phyloP scores from a whole-genome alignment of 2,329 filamentous ascomycete species.

The Neospermospora avenae region DNA sequence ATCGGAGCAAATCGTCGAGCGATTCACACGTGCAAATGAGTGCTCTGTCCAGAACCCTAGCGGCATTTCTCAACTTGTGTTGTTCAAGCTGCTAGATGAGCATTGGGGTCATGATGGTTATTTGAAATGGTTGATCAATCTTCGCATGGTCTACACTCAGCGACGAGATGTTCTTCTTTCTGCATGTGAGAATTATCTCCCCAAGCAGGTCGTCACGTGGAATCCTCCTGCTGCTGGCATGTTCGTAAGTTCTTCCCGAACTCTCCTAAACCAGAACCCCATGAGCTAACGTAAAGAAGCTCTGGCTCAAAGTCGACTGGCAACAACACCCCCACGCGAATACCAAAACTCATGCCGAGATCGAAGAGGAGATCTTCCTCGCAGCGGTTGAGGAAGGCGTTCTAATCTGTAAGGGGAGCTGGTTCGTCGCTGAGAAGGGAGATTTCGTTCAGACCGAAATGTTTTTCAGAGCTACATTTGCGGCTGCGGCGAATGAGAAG shows the following conservation, averaged over 20 bases:
- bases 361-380: slow-evolving; percentile 87
- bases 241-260: slow-evolving; percentile 72
- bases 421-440: slow-evolving; percentile 77
- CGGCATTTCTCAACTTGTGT: slow-evolving; percentile 77
- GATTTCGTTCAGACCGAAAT: slow-evolving; percentile 47
- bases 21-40: slow-evolving; percentile 74
- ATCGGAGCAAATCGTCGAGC: slow-evolving; percentile 77
- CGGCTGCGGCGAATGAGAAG: slow-evolving; percentile 68
- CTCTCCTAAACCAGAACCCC: background rate
- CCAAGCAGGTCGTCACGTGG: slow-evolving; percentile 74
- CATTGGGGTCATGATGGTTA: slow-evolving; percentile 92
- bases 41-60: slow-evolving; percentile 78
- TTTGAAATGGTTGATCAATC: slow-evolving; percentile 80
- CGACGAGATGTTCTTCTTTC: slow-evolving; percentile 73
- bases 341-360: slow-evolving; percentile 52
- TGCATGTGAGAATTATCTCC: slow-evolving; percentile 77
- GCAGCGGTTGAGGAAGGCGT: slow-evolving; percentile 72
- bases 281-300: slow-evolving; percentile 11
- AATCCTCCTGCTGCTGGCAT: slow-evolving; percentile 80
- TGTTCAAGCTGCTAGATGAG: slow-evolving; percentile 90
- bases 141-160: slow-evolving; percentile 76
- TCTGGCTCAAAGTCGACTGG: slow-evolving; percentile 68
- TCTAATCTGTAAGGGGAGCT: slow-evolving; percentile 79
- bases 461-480: slow-evolving; percentile 89
- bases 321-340: slow-evolving; percentile 59